A percentile compares a stretch with the other conserved stretches of the same genome.
Conservation (phyloP, 306 rosid genomes). For the Quercus agrifolia region DNA sequence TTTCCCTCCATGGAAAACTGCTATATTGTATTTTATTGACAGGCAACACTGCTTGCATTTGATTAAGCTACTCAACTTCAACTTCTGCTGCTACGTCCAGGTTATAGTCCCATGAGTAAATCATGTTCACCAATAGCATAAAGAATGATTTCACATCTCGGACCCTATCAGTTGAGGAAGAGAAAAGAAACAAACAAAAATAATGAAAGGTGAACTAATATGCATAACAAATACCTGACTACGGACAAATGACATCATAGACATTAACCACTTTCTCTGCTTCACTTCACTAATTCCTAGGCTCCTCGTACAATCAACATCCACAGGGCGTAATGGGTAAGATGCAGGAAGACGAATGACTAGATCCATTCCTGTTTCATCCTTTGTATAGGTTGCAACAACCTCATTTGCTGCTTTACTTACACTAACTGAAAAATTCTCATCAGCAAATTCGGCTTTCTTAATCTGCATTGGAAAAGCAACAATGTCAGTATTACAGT, state of each 20-base stretch:
- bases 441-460: constrained; percentile 70
- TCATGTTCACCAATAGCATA: background rate
- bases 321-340: constrained; percentile 85
- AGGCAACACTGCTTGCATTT: background rate
- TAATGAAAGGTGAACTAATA: constrained; percentile 10
- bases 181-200: constrained; percentile 1
- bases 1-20: background rate
- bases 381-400: constrained; percentile 95
- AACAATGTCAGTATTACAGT: constrained; percentile 12
- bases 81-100: background rate
- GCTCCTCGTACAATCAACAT: constrained; percentile 88
- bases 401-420: constrained; percentile 96
- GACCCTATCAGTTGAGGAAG: background rate
- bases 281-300: constrained; percentile 87
- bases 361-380: constrained; percentile 95
- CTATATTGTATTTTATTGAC: background rate
- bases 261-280: constrained; percentile 95
- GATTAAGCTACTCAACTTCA: constrained; percentile 5
- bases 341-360: constrained; percentile 89
- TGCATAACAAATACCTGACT: constrained; percentile 66
- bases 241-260: constrained; percentile 85
- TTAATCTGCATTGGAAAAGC: constrained; percentile 66
- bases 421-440: constrained; percentile 80
- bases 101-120: background rate
- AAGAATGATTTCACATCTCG: background rate